Percentiles rank a stretch among this genome's conserved stretches.
These are phyloP conservation scores for Quercus agrifolia DNA, from an alignment of 306 rosid species.

Conservation along the genomic window DNA sequence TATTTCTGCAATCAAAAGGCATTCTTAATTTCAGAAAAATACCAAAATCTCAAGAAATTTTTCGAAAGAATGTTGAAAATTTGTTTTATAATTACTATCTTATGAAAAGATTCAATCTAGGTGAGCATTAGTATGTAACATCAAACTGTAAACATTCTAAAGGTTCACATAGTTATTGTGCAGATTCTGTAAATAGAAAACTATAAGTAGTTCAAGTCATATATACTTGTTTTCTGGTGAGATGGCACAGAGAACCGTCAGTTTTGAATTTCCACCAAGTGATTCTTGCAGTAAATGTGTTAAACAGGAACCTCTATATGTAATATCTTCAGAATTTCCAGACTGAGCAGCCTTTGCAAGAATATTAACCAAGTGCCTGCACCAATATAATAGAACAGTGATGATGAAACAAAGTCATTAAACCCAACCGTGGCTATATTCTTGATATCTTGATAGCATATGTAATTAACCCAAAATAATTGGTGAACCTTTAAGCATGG, in stretches of 20 bases:
- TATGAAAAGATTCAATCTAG: background rate
- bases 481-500: conserved; percentile 1
- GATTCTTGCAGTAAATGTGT: conserved; percentile 69
- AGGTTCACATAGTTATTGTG: background rate
- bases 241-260: conserved; percentile 78
- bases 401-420: conserved; percentile 8
- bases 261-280: conserved; percentile 88
- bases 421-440: conserved; percentile 4
- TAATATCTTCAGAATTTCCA: conserved; percentile 46
- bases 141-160: background rate
- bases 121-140: background rate
- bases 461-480: background rate
- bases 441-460: background rate
- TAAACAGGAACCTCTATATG: conserved; percentile 62
- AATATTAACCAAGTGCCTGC: conserved; percentile 70
- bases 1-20: conserved; percentile 54
- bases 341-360: conserved; percentile 47
- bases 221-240: conserved; percentile 69
- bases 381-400: conserved; percentile 27
- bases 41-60: background rate
- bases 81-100: background rate
- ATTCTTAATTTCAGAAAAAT: conserved; percentile 11
- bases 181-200: conserved; percentile 6
- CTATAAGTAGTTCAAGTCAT: background rate
- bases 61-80: background rate